phyloP scores from a whole-genome alignment of 345 rosid genomes.

The Eutrema yunnanense region DNA sequence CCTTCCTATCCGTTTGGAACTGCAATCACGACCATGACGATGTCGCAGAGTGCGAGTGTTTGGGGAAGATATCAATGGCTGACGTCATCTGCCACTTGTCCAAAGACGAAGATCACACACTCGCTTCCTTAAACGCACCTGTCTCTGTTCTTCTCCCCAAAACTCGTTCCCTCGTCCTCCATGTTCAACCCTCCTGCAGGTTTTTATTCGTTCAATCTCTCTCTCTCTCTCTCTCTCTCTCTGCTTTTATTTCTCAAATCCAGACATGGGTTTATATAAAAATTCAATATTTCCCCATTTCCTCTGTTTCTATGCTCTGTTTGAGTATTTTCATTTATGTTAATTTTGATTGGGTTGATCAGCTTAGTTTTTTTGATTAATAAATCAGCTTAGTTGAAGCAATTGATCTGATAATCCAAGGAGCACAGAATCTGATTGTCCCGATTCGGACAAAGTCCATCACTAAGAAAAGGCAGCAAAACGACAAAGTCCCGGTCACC shows the following conservation, averaged over 20 bases:
- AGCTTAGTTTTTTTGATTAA: constrained; percentile 22
- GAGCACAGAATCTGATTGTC: constrained; percentile 81
- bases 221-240: background rate
- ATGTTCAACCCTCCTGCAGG: constrained; percentile 76
- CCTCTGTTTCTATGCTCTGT: constrained; percentile 3
- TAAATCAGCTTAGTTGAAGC: constrained; percentile 64
- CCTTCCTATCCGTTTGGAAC: constrained; percentile 66
- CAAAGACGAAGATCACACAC: constrained; percentile 40
- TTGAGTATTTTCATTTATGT: too few species aligned
- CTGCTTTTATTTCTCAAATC: background rate
- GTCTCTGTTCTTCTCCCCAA: constrained; percentile 60
- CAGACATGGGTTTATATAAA: background rate
- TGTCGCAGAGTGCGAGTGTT: constrained; percentile 42
- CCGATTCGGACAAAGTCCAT: constrained; percentile 48
- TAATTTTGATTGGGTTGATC: too few species aligned
- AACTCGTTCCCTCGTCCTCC: constrained; percentile 40
- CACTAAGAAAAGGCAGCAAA: constrained; percentile 41
- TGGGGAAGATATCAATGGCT: constrained; percentile 62
- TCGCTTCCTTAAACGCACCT: constrained; percentile 45
- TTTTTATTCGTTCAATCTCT: constrained; percentile 12
- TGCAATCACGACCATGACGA: constrained; percentile 35
- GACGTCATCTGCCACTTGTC: constrained; percentile 57
- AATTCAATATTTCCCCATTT: background rate
- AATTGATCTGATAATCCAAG: constrained; percentile 71
- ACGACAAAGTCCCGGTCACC: background rate